These are phyloP conservation scores for Micromonas commoda DNA, from an alignment of 139 green algal species.

Conservation along the genomic window DNA sequence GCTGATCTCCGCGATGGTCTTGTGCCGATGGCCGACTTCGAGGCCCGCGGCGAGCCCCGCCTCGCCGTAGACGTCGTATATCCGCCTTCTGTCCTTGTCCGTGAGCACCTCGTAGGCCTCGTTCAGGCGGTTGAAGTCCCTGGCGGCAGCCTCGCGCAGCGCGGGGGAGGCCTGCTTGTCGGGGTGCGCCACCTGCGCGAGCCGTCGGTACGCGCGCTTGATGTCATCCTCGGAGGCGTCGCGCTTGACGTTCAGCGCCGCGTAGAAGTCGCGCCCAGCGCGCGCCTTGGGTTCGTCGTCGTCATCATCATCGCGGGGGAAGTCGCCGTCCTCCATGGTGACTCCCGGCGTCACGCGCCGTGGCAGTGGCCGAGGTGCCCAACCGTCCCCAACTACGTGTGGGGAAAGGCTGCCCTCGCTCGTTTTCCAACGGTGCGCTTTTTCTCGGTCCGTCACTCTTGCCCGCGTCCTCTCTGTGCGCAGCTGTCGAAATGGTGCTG, in stretches of 20 bases:
- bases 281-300: neutral
- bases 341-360: neutral
- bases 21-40: conserved; percentile 26
- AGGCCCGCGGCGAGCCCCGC: conserved; percentile 34
- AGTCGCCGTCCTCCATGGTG: neutral
- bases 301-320: neutral
- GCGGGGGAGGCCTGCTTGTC: conserved; percentile 35
- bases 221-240: conserved; percentile 34
- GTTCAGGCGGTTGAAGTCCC: conserved; percentile 36
- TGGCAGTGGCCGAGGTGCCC: too few relatives aligned
- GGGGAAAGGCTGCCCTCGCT: too few relatives aligned
- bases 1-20: conserved; percentile 37
- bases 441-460: too few relatives aligned
- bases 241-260: conserved; percentile 31
- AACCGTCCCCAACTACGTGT: neutral
- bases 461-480: too few relatives aligned
- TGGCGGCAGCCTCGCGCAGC: conserved; percentile 33
- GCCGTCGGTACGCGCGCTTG: conserved; percentile 34
- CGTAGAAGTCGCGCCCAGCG: conserved; percentile 34
- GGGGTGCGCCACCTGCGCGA: conserved; percentile 35
- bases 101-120: conserved; percentile 42
- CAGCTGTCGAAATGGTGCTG: neutral
- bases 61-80: conserved; percentile 46
- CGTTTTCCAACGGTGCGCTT: too few relatives aligned
- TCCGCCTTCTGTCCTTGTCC: conserved; percentile 25